phyloP scores from a whole-genome alignment of 768 basidiomycete genomes.

The Dendrothele bispora region DNA sequence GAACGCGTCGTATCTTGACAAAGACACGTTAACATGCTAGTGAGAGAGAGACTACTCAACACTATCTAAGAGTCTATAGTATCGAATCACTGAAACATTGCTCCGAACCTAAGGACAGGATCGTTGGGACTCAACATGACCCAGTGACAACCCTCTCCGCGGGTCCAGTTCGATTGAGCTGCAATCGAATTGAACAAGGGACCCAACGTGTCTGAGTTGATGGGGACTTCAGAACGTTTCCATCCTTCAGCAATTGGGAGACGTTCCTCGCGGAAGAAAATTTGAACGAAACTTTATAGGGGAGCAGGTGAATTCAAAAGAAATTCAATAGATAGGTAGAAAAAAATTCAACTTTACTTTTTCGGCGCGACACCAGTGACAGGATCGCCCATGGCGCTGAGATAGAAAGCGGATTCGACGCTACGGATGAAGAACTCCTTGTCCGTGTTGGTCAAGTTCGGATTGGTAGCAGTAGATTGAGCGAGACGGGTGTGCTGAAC shows the following conservation, averaged over 20 bases:
- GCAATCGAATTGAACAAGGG: no score
- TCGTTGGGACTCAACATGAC: no score
- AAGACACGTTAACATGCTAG: no score
- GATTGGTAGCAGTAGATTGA: constrained; percentile 9
- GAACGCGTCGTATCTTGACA: no score
- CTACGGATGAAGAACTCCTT: constrained; percentile 12
- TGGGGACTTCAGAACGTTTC: background rate
- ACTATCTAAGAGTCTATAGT: no score
- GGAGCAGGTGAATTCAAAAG: background rate
- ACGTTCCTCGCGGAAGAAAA: constrained; percentile 9
- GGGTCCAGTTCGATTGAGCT: no score
- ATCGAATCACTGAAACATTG: no score
- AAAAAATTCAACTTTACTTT: background rate
- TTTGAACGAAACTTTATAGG: constrained; percentile 1
- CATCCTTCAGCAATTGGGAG: constrained; percentile 7
- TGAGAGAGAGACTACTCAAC: no score
- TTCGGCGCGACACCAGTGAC: constrained; percentile 1
- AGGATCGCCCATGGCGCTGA: constrained; percentile 12
- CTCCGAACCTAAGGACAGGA: no score
- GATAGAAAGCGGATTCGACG: constrained; percentile 12
- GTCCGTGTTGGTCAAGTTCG: constrained; percentile 8
- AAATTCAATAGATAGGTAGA: background rate
- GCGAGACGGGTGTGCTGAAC: constrained; percentile 9
- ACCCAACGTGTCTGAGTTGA: no score
- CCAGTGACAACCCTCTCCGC: no score